phyloP scores from a whole-genome alignment of 2,329 filamentous ascomycete genomes.

The Trichoderma semiorbis region DNA sequence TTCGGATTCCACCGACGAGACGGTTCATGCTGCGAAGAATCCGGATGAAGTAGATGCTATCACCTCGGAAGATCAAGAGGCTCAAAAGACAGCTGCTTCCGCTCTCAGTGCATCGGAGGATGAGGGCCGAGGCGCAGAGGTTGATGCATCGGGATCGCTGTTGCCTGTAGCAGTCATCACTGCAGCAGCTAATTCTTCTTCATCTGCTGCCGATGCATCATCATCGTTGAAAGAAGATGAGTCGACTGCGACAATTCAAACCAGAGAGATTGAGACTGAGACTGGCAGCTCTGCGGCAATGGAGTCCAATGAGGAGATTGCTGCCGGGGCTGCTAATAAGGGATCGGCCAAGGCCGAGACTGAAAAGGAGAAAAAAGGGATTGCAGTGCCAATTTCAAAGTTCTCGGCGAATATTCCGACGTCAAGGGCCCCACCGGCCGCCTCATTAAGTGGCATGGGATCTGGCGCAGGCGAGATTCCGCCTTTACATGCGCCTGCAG shows the following conservation, averaged over 20 bases:
- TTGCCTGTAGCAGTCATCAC: neutral
- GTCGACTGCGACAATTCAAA: neutral
- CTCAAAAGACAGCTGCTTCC: neutral
- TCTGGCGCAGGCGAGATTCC: constrained; percentile 22
- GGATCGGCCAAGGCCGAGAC: constrained; percentile 2
- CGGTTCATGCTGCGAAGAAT: constrained; percentile 42
- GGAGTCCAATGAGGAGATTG: constrained; percentile 2
- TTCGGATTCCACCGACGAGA: constrained; percentile 61
- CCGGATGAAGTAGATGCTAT: constrained; percentile 19
- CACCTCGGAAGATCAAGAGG: neutral
- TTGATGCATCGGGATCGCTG: neutral
- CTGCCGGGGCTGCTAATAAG: constrained; percentile 12
- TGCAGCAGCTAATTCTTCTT: neutral
- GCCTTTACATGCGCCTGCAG: no score
- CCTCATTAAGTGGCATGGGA: constrained; percentile 17
- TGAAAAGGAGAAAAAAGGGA: constrained; percentile 16
- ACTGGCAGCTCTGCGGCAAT: neutral
- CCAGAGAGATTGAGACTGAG: neutral
- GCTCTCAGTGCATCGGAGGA: neutral
- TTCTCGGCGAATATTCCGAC: constrained; percentile 23
- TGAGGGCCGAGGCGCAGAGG: neutral
- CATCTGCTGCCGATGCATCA: neutral
- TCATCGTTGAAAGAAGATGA: neutral
- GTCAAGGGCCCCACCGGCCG: constrained; percentile 12
- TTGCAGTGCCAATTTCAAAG: constrained; percentile 22